Base-by-base conservation (phyloP, 1,284 basidiomycete genomes). In the Ganoderma sinense region DNA sequence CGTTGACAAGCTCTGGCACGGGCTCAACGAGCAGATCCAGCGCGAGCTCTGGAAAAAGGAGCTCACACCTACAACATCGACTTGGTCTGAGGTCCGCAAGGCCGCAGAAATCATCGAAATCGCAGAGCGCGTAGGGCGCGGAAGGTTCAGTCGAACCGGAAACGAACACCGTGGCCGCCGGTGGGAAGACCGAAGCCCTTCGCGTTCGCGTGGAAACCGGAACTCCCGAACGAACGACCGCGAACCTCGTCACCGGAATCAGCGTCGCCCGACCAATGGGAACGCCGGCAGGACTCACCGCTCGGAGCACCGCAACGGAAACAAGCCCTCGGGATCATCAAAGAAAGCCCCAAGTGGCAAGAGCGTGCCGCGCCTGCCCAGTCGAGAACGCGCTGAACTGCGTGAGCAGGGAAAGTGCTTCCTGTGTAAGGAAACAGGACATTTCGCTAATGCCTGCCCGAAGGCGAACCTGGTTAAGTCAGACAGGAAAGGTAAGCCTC, bases 1-100 rank as follows among this genome's bases (percentile, higher is more conserved):
- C 10, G 79, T 84, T 0, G 74, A 78, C 14, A 79, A 78, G 64
- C 68, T 85, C 0, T 86, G 82, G 81, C 62, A 74, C 40, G 78
- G 83, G 0, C 71, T 84, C 0, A 69, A 73, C 2, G 0, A 14
- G 0, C 62, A 65, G 1, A 79, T 84, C 3, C 80, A 82, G 56
- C 62, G 64, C 0, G 75, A 77, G 1, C 71, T 84, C 0, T 83
- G 78, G 77, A 40, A 67, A 0, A 71, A 78, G 18, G 56, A 72
- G 1, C 63, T 82, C 0, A 78, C 80, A 23, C 82, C 81, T 11
- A 60, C 62, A 0, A 26, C 31, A 4, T 68, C 73, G 2, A 39
- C 53, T 2, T 76, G 73, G 73, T 18, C 61, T 0, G 59, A 73
- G 4, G 72, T 75, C 10, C 31, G 60, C 1, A 62, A 70, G 8